These are phyloP conservation scores for Candida sakaeoensis DNA, from an alignment of 805 yeast species.

Conservation along the genomic window DNA sequence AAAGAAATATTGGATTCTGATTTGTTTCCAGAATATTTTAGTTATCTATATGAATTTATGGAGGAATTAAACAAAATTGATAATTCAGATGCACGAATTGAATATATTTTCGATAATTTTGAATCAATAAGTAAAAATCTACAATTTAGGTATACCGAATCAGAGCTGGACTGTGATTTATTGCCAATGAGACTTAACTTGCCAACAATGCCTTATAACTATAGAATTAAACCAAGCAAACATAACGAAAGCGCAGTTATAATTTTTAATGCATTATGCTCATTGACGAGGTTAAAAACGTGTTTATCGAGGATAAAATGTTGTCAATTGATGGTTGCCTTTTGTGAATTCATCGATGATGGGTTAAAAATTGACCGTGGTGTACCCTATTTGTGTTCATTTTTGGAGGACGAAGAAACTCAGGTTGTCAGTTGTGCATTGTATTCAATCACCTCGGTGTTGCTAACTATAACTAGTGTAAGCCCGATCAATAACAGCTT, in stretches of 20 bases:
- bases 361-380: conserved; percentile 83
- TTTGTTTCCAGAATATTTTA: conserved; percentile 65
- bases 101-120: conserved; percentile 56
- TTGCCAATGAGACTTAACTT: conserved; percentile 35
- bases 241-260: conserved; percentile 45
- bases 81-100: conserved; percentile 46
- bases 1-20: conserved; percentile 49
- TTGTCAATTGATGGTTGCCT: conserved; percentile 69
- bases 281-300: conserved; percentile 58
- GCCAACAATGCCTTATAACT: conserved; percentile 47
- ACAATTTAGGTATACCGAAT: conserved; percentile 19
- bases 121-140: conserved; percentile 36
- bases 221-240: conserved; percentile 17
- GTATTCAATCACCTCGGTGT: conserved; percentile 60
- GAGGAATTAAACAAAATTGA: conserved; percentile 24
- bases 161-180: background rate
- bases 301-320: conserved; percentile 63
- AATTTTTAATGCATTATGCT: conserved; percentile 52
- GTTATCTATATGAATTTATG: conserved; percentile 68
- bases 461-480: conserved; percentile 58
- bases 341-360: conserved; percentile 75
- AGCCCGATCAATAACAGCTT: conserved; percentile 73
- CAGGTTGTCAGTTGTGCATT: conserved; percentile 68
- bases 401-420: conserved; percentile 58
- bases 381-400: conserved; percentile 71